These are phyloP conservation scores for Boletus fagicola DNA, from an alignment of 768 basidiomycete species.

Conservation along the genomic window DNA sequence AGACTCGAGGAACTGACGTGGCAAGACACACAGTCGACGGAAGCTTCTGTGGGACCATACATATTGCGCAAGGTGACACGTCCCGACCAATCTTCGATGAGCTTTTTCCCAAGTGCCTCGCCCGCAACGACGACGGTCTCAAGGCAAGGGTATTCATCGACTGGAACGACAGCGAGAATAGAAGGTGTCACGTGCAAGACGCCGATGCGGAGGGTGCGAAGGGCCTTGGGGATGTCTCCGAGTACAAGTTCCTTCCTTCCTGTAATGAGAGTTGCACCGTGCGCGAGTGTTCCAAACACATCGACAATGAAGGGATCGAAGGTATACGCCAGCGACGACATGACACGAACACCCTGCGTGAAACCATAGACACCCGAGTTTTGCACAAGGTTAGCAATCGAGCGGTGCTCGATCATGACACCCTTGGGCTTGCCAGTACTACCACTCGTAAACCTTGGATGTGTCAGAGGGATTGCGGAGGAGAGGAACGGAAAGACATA, in stretches of 20 bases:
- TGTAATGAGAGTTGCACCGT: constrained; percentile 22
- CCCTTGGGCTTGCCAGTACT: constrained; percentile 26
- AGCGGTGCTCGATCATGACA: constrained; percentile 25
- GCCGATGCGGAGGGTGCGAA: constrained; percentile 26
- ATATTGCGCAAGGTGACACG: constrained; percentile 31
- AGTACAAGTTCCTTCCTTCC: constrained; percentile 30
- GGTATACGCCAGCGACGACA: constrained; percentile 31
- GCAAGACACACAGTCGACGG: constrained; percentile 31
- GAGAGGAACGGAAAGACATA: constrained; percentile 4
- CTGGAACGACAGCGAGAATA: constrained; percentile 28
- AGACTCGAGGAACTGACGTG: constrained; percentile 22
- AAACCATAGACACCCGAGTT: constrained; percentile 25
- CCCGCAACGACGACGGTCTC: constrained; percentile 29
- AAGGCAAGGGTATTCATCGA: constrained; percentile 27
- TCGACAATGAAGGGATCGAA: constrained; percentile 28
- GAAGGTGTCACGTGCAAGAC: constrained; percentile 33
- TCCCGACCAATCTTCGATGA: constrained; percentile 26
- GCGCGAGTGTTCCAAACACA: constrained; percentile 19
- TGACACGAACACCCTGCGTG: constrained; percentile 21
- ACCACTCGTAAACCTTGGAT: constrained; percentile 22
- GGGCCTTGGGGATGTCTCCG: constrained; percentile 28
- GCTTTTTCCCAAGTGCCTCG: constrained; percentile 23
- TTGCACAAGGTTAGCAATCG: constrained; percentile 22
- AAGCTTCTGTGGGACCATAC: constrained; percentile 36
- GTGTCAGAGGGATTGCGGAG: background rate